phyloP scores from a whole-genome alignment of 257 asterid species.

The Przewalskia tangutica region DNA sequence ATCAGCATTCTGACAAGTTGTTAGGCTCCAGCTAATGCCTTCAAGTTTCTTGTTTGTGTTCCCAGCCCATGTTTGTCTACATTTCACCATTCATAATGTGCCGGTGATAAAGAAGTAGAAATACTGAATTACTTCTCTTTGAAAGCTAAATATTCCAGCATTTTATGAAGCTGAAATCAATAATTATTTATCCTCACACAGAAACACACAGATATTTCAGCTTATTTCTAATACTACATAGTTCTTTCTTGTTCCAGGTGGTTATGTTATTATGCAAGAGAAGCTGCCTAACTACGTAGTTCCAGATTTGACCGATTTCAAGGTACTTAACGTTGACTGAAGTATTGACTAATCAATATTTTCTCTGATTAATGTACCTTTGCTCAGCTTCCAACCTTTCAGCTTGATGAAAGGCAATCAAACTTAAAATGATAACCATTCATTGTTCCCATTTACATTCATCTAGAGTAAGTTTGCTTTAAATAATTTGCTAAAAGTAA shows the following conservation, averaged over 20 bases:
- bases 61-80: background rate
- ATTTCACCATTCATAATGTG: background rate
- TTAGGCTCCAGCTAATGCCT: background rate
- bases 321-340: conserved; percentile 30
- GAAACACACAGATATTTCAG: background rate
- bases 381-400: background rate
- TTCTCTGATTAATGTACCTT: background rate
- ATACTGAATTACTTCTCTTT: background rate
- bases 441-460: background rate
- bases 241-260: conserved; percentile 38
- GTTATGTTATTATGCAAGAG: conserved; percentile 64
- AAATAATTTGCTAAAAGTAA: background rate
- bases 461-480: background rate
- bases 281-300: conserved; percentile 77
- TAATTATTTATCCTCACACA: background rate
- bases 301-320: conserved; percentile 72
- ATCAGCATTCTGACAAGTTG: background rate
- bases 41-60: background rate
- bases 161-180: background rate
- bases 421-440: background rate
- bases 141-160: background rate
- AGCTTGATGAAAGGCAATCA: background rate
- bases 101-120: background rate
- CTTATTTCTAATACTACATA: background rate
- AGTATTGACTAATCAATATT: background rate